Base-by-base conservation (phyloP, 1,284 basidiomycete genomes). In the Acaromyces ingoldii region DNA sequence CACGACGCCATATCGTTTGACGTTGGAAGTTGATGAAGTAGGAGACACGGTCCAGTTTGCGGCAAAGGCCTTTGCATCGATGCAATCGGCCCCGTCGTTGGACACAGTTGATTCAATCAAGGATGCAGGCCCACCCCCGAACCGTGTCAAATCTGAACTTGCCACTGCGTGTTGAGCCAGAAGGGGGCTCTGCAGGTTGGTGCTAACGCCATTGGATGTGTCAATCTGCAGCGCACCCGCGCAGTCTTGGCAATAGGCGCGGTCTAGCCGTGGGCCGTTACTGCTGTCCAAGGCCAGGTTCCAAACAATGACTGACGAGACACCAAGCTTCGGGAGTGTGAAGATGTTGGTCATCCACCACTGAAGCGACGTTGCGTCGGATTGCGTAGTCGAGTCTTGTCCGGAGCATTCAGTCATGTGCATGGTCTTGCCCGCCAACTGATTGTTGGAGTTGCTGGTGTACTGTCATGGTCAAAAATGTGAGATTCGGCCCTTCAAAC, bases 391-490 rank as follows among this genome's bases (percentile, higher is more conserved):
- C 22, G 36, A 37, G n/a, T 37, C 43, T 2, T 51, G 57, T 10
- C 63, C 63, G 2, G 63, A 61, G 42, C 65, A 67, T 28, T 67
- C 65, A 17, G 65, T 55, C 59, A 66, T 55, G 39, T 66, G 62
- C 0, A 63, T 43, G 30, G 48, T 9, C 41, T 66, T 66, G 7
- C 29, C 25, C 6, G 13, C 13, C 5, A 55, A 41, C 5, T 42
- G 44, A n/a, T 44, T 47, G 4, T 37, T 46, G n/a, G 62, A 25
- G 10, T 56, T 37, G 2, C 7, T 11, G 15, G 50, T 24, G 45
- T 53, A 60, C 17, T 40, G 7, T 40, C 9, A 17, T 40, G 28
- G 17, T n/a, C n/a, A n/a, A n/a, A n/a, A n/a, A n/a, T n/a, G n/a
- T n/a, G n/a, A n/a, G n/a, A n/a, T n/a, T n/a, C n/a, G n/a, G n/a